A percentile compares a stretch with the other conserved stretches of the same genome.
These are phyloP conservation scores for Nannizzia gypsea DNA, from an alignment of 2,329 filamentous ascomycete genomes.

Conservation along the genomic window DNA sequence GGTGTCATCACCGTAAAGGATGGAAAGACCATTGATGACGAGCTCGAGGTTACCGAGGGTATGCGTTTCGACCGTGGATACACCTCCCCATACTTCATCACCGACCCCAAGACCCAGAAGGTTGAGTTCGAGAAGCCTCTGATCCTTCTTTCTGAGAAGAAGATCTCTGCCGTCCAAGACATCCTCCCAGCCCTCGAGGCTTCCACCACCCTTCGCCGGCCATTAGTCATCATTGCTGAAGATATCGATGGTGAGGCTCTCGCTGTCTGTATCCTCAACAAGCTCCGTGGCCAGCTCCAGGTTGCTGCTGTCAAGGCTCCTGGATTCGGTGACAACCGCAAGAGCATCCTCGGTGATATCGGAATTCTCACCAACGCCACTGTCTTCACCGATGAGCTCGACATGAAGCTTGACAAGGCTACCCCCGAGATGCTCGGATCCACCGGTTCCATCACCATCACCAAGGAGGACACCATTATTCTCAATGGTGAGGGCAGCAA, in stretches of 20 bases:
- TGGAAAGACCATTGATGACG: slow-evolving; percentile 94
- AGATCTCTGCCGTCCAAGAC: slow-evolving; percentile 98
- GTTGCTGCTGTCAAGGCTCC: slow-evolving; percentile 98
- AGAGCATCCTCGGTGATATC: slow-evolving; percentile 96
- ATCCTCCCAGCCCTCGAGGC: slow-evolving; percentile 97
- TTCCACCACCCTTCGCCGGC: slow-evolving; percentile 87
- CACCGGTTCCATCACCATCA: slow-evolving; percentile 97
- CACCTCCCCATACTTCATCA: slow-evolving; percentile 99
- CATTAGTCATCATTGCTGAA: slow-evolving; percentile 96
- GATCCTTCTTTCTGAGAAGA: slow-evolving; percentile 98
- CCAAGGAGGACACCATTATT: slow-evolving; percentile 98
- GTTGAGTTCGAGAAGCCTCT: slow-evolving; percentile 99
- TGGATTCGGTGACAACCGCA: slow-evolving; percentile 99
- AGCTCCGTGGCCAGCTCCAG: slow-evolving; percentile 98
- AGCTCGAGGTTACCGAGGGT: slow-evolving; percentile 97
- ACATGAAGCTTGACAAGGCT: slow-evolving; percentile 98
- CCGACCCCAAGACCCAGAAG: slow-evolving; percentile 96
- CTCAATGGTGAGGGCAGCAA: slow-evolving; percentile 95
- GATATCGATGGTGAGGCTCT: slow-evolving; percentile 98
- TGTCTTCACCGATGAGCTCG: slow-evolving; percentile 96
- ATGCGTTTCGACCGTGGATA: slow-evolving; percentile 99
- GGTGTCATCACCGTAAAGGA: slow-evolving; percentile 99
- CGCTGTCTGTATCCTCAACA: slow-evolving; percentile 98
- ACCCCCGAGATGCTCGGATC: slow-evolving; percentile 92
- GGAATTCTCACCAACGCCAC: slow-evolving; percentile 91